These are phyloP conservation scores for Colletotrichum ledebouriae DNA, from an alignment of 2,329 filamentous ascomycete genomes.

Conservation along the genomic window DNA sequence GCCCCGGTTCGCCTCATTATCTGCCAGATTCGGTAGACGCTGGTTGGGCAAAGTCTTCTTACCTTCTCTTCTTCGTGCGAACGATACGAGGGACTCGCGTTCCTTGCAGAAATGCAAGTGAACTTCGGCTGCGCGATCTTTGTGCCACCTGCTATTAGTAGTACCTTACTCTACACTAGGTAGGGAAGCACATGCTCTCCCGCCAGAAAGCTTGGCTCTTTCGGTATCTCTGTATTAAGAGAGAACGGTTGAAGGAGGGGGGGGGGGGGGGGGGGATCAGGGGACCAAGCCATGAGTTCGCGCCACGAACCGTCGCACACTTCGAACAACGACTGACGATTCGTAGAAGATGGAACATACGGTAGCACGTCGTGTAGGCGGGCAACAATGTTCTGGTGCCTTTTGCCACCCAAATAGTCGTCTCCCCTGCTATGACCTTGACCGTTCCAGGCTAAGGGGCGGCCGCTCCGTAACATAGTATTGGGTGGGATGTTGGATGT, in stretches of 20 bases:
- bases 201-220: conserved; percentile 6
- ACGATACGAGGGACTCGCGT: not conserved
- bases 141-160: not conserved
- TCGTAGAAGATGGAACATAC: not conserved
- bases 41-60: conserved; percentile 68
- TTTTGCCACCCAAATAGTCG: too few relatives aligned
- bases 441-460: conserved; percentile 12
- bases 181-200: too few relatives aligned
- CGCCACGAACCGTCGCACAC: too few relatives aligned
- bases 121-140: not conserved
- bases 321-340: too few relatives aligned
- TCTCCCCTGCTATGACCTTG: not conserved
- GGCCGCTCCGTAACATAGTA: conserved; percentile 21
- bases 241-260: too few relatives aligned
- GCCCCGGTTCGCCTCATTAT: conserved; percentile 25
- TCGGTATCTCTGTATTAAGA: not conserved
- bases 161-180: too few relatives aligned
- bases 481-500: too few relatives aligned
- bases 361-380: not conserved
- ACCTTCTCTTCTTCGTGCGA: conserved; percentile 62
- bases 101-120: not conserved
- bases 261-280: too few relatives aligned
- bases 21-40: conserved; percentile 63
- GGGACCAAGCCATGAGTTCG: not conserved
- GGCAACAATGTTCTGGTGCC: not conserved